These are phyloP conservation scores for sunflower (Helianthus annuus) DNA, from an alignment of 129 eudicot genomes.

Conservation along the genomic window HanXRQr2.0-SUNRISE NC_035440.2:34884891-34885390, in stretches of 20 bases:
- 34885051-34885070: neutral
- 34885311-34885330: neutral
- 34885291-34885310: too few relatives aligned
- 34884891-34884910: neutral
- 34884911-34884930: neutral
- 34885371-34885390: neutral
- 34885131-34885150: too few relatives aligned
- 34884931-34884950: neutral
- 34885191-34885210: neutral
- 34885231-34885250: neutral
- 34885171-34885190: neutral
- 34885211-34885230: neutral
- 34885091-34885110: neutral
- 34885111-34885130: neutral
- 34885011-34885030: neutral
- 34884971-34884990: neutral
- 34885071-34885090: neutral
- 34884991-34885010: neutral
- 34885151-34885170: neutral
- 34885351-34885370: slow-evolving; percentile 2
- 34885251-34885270: too few relatives aligned
- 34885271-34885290: too few relatives aligned
- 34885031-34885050: neutral
- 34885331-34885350: slow-evolving; percentile 12
- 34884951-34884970: neutral